Evolutionary conservation across 176 grass and related monocot species (phyloP), one percentile per base, ranked within the genome.

Genomic region (Leersia perrieri): DNA sequence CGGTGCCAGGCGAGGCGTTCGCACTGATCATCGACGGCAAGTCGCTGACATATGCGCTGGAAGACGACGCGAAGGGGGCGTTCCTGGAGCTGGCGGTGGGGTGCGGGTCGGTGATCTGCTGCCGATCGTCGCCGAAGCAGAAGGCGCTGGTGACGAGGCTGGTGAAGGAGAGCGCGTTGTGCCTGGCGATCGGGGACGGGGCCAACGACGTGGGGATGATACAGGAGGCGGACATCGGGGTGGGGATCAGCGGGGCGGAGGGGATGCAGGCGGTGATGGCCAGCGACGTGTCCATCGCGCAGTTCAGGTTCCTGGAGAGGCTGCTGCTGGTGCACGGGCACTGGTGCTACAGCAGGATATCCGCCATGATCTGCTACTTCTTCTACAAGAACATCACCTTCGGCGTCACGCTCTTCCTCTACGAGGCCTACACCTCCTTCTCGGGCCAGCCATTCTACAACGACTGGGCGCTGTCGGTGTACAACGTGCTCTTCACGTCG

Each of bases 181-280:
- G 88, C 9, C 39, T 98, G 68, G 95, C 88, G 12, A 98, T 98
- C 53, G 95, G 95, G 33, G 95, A 98, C 42, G 95, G 95, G 14
- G 92, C 95, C 5, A 98, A 98, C 51, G 95, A 98, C 51, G 95
- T 98, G 23, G 95, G 95, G 30, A 98, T 98, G 95, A 85, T 98
- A 83, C 95, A 98, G 68, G 95, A 98, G 81, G 95, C 95, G 0
- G 95, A 98, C 82, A 98, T 98, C 27, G 95, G 95, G 31, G 86
- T 98, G 4, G 95, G 95, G 16, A 98, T 98, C 74, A 98, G 95
- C 25, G 95, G 95, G 3, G 95, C 88, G 23, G 95, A 98, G 76
- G 95, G 95, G 41, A 98, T 98, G 95, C 95, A 98, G 95, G 95
- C 95, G 18, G 95, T 98, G 25, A 98, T 98, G 95, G 90, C 95